phyloP scores from a whole-genome alignment of 345 rosid genomes.

The Schrenkiella parvula region DNA sequence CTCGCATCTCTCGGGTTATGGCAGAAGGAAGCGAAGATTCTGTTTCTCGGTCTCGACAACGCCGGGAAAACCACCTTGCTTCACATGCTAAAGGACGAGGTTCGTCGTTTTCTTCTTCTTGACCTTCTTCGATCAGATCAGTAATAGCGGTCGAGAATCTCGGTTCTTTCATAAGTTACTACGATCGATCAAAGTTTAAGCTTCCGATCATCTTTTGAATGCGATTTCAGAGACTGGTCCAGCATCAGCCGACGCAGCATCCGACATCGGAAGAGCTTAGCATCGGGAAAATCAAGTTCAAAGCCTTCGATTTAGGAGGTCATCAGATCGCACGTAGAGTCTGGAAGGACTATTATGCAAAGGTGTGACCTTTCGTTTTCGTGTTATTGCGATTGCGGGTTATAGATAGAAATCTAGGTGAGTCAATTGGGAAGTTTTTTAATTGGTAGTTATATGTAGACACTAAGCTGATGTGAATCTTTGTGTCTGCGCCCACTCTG shows the following conservation, averaged over 20 bases:
- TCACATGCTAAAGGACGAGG: constrained; percentile 82
- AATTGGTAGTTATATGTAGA: neutral
- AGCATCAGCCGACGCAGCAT: constrained; percentile 82
- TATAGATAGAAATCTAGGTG: neutral
- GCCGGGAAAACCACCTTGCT: constrained; percentile 71
- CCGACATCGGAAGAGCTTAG: constrained; percentile 81
- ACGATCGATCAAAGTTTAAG: neutral
- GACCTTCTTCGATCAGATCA: neutral
- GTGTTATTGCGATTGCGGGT: neutral
- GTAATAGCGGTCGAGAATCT: neutral
- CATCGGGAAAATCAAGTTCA: constrained; percentile 78
- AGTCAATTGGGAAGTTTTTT: too few species aligned
- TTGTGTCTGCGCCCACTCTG: too few species aligned
- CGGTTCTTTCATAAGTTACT: neutral
- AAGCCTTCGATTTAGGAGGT: constrained; percentile 81
- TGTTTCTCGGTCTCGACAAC: constrained; percentile 76
- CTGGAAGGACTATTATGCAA: constrained; percentile 80
- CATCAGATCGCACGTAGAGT: constrained; percentile 87
- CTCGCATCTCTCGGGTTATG: neutral
- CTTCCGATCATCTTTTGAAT: neutral
- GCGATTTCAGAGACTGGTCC: constrained; percentile 61
- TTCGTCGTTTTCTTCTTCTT: constrained; percentile 14
- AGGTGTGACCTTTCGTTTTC: constrained; percentile 34
- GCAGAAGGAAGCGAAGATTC: constrained; percentile 36
- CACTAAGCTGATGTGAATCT: neutral